These are phyloP conservation scores for Pythium oligandrum DNA, from an alignment of 352 stramenopile species.

Conservation along the genomic window DNA sequence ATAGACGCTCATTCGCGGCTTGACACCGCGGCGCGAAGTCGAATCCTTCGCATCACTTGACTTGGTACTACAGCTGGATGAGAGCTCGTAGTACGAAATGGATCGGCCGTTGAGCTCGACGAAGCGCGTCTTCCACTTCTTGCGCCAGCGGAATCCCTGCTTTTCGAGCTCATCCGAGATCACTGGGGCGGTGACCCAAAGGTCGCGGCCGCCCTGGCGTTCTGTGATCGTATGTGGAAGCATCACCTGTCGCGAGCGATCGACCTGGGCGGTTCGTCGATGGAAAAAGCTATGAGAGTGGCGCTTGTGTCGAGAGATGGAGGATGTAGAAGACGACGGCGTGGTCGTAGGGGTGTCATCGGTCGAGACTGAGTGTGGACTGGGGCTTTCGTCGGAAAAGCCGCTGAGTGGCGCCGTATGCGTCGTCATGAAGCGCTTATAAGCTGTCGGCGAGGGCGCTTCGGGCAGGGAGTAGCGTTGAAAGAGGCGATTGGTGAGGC, in stretches of 20 bases:
- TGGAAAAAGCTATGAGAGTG: not conserved
- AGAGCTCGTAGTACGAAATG: conserved; percentile 60
- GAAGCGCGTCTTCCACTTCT: conserved; percentile 72
- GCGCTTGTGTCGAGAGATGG: not conserved
- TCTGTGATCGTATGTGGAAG: conserved; percentile 79
- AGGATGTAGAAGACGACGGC: too few species aligned
- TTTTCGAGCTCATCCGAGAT: conserved; percentile 67
- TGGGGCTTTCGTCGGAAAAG: too few species aligned
- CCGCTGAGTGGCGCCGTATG: too few species aligned
- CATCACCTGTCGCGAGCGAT: not conserved
- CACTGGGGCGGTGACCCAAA: conserved; percentile 76
- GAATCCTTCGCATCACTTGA: conserved; percentile 2
- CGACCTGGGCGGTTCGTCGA: not conserved
- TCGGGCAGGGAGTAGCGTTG: conserved; percentile 7
- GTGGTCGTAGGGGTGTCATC: too few species aligned
- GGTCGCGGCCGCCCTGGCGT: conserved; percentile 50
- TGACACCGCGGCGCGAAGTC: conserved; percentile 2
- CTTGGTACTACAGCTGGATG: conserved; percentile 13
- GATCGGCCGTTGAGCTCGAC: conserved; percentile 69
- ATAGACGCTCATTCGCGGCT: conserved; percentile 43
- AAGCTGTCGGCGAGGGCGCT: conserved; percentile 6
- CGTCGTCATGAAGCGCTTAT: conserved; percentile 1
- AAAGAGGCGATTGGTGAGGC: conserved; percentile 8
- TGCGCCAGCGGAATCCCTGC: conserved; percentile 70
- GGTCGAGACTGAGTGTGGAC: too few species aligned